Base-by-base conservation (phyloP, 768 basidiomycete genomes). In the Lanmaoa rubissima region DNA sequence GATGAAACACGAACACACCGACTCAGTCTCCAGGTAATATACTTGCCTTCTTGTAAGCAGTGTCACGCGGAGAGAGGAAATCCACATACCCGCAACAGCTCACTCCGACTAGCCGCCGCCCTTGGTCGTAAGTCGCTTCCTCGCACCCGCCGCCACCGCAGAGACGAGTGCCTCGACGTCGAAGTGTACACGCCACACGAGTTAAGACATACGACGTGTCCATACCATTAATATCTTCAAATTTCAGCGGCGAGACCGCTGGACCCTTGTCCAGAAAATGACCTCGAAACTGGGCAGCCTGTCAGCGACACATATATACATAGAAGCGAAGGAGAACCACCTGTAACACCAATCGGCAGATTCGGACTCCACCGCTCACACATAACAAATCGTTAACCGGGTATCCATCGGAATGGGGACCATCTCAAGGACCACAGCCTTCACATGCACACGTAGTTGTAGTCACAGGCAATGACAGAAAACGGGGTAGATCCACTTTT, bases 81-180 rank as follows among this genome's bases (percentile, higher is more conserved):
- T 55, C 32, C 39, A 32, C 26, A 26, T 48, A 24, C 56, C 44
- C 21, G 6, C 45, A 31, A 11, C 21, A 38, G 8, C 34, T 28
- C 31, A 8, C 42, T 57, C 55, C 62, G 53, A 53, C 42, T 39
- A 26, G n/a, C 48, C 55, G 53, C 55, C 55, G 62, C 55, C 39
- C 45, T 40, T 32, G 35, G 44, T 31, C 44, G 1, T 36, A 46
- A 8, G 1, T 42, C 5, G 49, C 65, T 66, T 64, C 66, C 60
- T 54, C 61, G 51, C 51, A 46, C 57, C 66, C 66, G 66, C 38
- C 45, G 66, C 66, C 66, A 67, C 67, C 66, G 66, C 67, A 64
- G 0, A 39, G 54, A 51, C 48, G 41, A 43, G 6, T 10, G 13
- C 34, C 47, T 44, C 35, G 53, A 38, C 56, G 17, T 28, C 46